Conservation (phyloP, 805 yeast species). For the Barnettozyma botsteinii region DNA sequence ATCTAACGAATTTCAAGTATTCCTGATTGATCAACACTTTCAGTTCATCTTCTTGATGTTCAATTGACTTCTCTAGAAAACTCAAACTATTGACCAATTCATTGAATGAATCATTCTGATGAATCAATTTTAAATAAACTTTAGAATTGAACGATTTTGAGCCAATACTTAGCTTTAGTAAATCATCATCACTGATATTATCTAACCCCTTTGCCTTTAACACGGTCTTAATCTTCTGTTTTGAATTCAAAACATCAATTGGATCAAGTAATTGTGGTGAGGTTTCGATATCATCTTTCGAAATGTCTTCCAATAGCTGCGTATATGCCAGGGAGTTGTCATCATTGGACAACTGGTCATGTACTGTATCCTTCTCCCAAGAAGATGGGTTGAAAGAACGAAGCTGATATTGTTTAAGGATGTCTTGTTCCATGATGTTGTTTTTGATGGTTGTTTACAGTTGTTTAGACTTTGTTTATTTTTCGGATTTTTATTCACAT, state of each 20-base stretch:
- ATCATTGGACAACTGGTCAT: constrained; percentile 23
- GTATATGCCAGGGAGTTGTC: constrained; percentile 10
- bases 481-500: background rate
- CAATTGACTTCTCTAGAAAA: constrained; percentile 43
- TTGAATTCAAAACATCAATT: constrained; percentile 53
- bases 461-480: background rate
- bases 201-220: constrained; percentile 33
- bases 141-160: constrained; percentile 56
- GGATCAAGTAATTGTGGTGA: constrained; percentile 28
- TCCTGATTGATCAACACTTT: constrained; percentile 50
- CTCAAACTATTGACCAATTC: constrained; percentile 44
- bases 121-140: constrained; percentile 48
- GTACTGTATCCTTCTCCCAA: constrained; percentile 31
- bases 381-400: constrained; percentile 37
- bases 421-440: constrained; percentile 20
- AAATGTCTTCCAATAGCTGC: constrained; percentile 17
- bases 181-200: constrained; percentile 33
- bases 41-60: constrained; percentile 43
- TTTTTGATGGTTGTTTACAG: background rate
- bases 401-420: constrained; percentile 38
- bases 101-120: constrained; percentile 47
- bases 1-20: constrained; percentile 56
- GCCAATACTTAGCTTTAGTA: constrained; percentile 45
- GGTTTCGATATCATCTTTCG: constrained; percentile 20
- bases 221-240: constrained; percentile 38